A percentile compares a stretch with the other conserved stretches of the same genome.
phyloP scores from a whole-genome alignment of 129 eudicot genomes.

The Artemisia tridentata region DNA sequence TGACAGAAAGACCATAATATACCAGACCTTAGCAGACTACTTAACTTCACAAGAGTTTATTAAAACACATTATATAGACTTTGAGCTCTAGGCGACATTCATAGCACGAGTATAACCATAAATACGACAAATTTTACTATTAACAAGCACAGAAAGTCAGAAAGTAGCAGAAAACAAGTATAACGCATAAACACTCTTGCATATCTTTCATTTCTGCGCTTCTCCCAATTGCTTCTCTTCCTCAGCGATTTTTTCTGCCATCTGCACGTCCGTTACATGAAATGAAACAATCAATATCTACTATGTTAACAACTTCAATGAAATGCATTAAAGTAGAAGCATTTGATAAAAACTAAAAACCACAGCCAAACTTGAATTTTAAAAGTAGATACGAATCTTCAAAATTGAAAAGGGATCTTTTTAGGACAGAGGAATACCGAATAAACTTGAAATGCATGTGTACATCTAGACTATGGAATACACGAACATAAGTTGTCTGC shows the following conservation, averaged over 20 bases:
- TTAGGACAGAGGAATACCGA: not conserved
- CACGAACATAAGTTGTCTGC: not conserved
- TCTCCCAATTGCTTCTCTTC: slow-evolving; percentile 3
- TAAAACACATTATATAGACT: not conserved
- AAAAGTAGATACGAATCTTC: not conserved
- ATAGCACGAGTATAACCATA: not conserved
- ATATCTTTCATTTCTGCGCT: not conserved
- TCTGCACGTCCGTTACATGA: slow-evolving; percentile 7
- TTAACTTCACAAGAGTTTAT: too few species aligned
- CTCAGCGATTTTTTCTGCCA: not conserved
- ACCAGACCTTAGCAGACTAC: too few species aligned
- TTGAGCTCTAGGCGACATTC: not conserved
- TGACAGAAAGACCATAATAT: too few species aligned
- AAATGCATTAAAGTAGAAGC: not conserved
- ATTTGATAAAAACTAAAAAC: not conserved
- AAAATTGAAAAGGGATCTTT: not conserved
- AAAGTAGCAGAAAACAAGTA: not conserved
- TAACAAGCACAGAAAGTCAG: not conserved
- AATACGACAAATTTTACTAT: not conserved
- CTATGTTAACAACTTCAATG: not conserved
- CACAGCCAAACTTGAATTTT: not conserved
- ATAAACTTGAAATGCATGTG: not conserved
- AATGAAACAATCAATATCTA: not conserved
- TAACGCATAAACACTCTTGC: not conserved
- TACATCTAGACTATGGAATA: not conserved